Evolutionary conservation across 371 early-diverging fungal species (phyloP).

Genomic region (Umbelopsis sp.): DNA sequence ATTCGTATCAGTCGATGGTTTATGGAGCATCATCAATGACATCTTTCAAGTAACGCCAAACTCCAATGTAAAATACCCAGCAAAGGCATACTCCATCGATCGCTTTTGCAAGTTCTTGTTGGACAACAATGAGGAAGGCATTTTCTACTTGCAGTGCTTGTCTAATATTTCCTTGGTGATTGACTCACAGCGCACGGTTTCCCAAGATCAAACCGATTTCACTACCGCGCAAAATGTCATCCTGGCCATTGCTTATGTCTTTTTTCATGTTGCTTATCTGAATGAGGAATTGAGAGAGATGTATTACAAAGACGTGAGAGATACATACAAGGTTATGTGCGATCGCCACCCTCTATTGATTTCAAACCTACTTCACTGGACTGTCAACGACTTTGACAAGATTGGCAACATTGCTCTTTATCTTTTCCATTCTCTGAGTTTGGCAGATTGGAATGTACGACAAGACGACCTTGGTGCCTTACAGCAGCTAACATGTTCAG

Average conservation of each 20-base stretch:
- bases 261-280: constrained; percentile 54
- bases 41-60: neutral
- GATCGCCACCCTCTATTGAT: constrained; percentile 40
- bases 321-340: constrained; percentile 48
- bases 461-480: constrained; percentile 43
- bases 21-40: constrained; percentile 35
- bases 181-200: constrained; percentile 26
- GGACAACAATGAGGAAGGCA: constrained; percentile 26
- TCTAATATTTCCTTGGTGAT: constrained; percentile 34
- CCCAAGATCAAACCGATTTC: neutral
- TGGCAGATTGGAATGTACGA: constrained; percentile 48
- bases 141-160: constrained; percentile 40
- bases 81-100: neutral
- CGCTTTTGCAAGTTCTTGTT: constrained; percentile 12
- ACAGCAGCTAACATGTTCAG: constrained; percentile 38
- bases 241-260: constrained; percentile 40
- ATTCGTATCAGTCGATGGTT: constrained; percentile 39
- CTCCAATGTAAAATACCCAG: neutral
- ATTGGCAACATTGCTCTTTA: constrained; percentile 60
- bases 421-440: constrained; percentile 52
- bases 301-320: constrained; percentile 57
- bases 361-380: constrained; percentile 51
- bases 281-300: constrained; percentile 42
- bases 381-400: constrained; percentile 40
- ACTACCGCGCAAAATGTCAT: constrained; percentile 12